Evolutionary conservation across 2,329 filamentous ascomycete genomes (phyloP).

Genomic region (Drechslera avenae): DNA sequence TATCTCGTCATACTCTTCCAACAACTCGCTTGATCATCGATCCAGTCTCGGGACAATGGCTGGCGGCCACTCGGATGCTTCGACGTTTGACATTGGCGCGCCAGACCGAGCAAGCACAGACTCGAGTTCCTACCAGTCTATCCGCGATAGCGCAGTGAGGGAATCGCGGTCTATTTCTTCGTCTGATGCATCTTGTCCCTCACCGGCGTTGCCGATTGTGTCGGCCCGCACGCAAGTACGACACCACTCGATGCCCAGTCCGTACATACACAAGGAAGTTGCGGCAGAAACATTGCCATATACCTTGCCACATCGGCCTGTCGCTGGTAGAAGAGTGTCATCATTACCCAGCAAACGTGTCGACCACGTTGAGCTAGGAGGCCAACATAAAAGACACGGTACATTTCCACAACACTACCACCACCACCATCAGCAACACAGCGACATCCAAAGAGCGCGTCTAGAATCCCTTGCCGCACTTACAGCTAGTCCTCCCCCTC

Average conservation of each 20-base stretch:
- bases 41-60: slow-evolving; percentile 10
- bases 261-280: background rate
- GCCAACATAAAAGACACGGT: background rate
- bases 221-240: background rate
- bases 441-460: slow-evolving; percentile 1
- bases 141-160: slow-evolving; percentile 13
- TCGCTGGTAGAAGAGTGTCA: background rate
- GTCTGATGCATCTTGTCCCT: slow-evolving; percentile 12
- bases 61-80: background rate
- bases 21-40: slow-evolving; percentile 4
- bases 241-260: slow-evolving; percentile 2
- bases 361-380: background rate
- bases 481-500: background rate
- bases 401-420: background rate
- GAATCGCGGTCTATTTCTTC: slow-evolving; percentile 21
- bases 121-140: slow-evolving; percentile 17
- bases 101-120: slow-evolving; percentile 19
- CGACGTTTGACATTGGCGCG: slow-evolving; percentile 2
- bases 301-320: background rate
- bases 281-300: background rate
- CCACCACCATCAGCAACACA: background rate
- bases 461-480: slow-evolving; percentile 7
- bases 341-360: slow-evolving; percentile 1
- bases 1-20: background rate
- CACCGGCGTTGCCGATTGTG: slow-evolving; percentile 8